Evolutionary conservation across 345 rosid species (phyloP).

Genomic region (Reutealis trisperma): DNA sequence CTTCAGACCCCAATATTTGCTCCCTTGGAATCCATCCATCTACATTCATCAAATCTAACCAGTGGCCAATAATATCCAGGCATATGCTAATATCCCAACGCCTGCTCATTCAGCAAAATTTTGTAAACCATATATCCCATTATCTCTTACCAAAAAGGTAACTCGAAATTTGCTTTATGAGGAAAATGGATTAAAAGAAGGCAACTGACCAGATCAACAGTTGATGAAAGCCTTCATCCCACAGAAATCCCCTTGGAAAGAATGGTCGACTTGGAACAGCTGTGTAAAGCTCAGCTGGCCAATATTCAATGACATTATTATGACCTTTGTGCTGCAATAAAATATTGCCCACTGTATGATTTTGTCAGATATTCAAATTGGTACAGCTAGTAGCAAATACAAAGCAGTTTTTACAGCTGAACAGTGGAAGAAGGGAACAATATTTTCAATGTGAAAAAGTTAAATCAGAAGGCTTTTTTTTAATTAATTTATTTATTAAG

Average conservation of each 20-base stretch:
- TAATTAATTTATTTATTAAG: neutral
- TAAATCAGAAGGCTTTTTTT: neutral
- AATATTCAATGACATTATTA: constrained; percentile 60
- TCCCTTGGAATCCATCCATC: constrained; percentile 99
- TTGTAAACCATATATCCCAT: constrained; percentile 6
- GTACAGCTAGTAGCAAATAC: constrained; percentile 6
- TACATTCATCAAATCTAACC: constrained; percentile 91
- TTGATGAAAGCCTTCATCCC: constrained; percentile 99
- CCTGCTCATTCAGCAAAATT: constrained; percentile 48
- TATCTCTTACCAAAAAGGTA: neutral
- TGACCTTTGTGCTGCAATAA: constrained; percentile 51
- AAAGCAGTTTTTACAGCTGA: neutral
- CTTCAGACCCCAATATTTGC: constrained; percentile 91
- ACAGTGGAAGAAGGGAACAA: neutral
- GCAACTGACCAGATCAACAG: constrained; percentile 71
- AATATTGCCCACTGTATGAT: constrained; percentile 34
- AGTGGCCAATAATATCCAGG: constrained; percentile 89
- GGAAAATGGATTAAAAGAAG: constrained; percentile 14
- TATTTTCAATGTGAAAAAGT: neutral
- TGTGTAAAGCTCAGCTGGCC: constrained; percentile 95
- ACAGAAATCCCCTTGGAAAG: constrained; percentile 92
- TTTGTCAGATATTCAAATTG: constrained; percentile 33
- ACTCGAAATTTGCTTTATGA: constrained; percentile 3
- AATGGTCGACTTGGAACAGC: constrained; percentile 94
- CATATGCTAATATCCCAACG: constrained; percentile 84